These are phyloP conservation scores for Amniculicola lignicola DNA, from an alignment of 495 filamentous ascomycete genomes.

Conservation along the genomic window DNA sequence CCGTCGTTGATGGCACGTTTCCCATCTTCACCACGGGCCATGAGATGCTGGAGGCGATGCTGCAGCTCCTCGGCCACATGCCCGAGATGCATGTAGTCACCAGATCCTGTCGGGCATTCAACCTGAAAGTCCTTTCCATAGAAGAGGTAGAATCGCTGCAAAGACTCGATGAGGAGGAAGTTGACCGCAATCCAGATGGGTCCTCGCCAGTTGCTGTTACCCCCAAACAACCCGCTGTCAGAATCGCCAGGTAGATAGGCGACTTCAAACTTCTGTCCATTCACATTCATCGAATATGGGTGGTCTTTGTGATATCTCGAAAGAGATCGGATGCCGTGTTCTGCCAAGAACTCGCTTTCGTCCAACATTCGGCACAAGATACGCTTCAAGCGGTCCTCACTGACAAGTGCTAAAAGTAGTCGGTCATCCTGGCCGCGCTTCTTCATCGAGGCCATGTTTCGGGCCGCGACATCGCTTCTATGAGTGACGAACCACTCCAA, in stretches of 20 bases:
- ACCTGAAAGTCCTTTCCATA: conserved; percentile 84
- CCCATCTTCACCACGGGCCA: conserved; percentile 77
- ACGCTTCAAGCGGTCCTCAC: conserved; percentile 77
- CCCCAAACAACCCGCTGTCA: conserved; percentile 87
- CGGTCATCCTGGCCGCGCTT: conserved; percentile 84
- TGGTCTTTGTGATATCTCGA: conserved; percentile 90
- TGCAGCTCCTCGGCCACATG: conserved; percentile 96
- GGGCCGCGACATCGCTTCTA: conserved; percentile 75
- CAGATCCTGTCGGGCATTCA: conserved; percentile 91
- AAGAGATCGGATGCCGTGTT: conserved; percentile 87
- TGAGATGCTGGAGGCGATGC: conserved; percentile 89
- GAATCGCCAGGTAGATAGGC: conserved; percentile 91
- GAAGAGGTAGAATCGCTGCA: conserved; percentile 91
- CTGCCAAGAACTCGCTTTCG: conserved; percentile 85
- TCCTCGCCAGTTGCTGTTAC: conserved; percentile 94
- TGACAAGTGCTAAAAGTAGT: conserved; percentile 81
- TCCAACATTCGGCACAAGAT: conserved; percentile 90
- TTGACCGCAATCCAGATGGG: conserved; percentile 97
- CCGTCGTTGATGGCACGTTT: conserved; percentile 79
- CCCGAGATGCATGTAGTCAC: conserved; percentile 92
- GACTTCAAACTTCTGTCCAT: conserved; percentile 84
- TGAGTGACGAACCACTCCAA: conserved; percentile 92
- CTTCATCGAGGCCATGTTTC: conserved; percentile 88
- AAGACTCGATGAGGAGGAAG: conserved; percentile 87
- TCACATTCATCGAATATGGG: conserved; percentile 93